Evolutionary conservation across 768 basidiomycete species (phyloP).

Genomic region (Termitomyces heimii): DNA sequence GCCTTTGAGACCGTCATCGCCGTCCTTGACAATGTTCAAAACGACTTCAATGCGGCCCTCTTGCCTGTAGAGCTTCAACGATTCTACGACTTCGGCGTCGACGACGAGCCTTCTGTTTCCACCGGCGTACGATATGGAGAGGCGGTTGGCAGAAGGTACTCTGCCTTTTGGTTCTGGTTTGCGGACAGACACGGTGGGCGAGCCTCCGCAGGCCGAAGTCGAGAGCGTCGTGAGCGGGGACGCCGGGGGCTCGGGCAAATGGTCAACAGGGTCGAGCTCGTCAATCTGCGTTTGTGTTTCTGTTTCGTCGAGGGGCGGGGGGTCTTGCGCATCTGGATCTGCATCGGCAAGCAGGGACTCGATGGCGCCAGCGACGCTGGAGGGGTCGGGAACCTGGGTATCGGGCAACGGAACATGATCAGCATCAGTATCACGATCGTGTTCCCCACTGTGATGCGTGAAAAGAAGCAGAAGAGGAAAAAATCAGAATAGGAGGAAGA

Average conservation of each 20-base stretch:
- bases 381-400: conserved; percentile 29
- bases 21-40: conserved; percentile 53
- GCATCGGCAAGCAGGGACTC: neutral
- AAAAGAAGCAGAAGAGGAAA: conserved; percentile 24
- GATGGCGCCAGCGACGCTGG: neutral
- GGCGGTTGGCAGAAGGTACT: conserved; percentile 69
- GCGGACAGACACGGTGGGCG: conserved; percentile 24
- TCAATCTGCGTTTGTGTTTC: conserved; percentile 16
- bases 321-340: too few relatives aligned
- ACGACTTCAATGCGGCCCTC: conserved; percentile 84
- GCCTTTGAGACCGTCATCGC: conserved; percentile 57
- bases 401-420: conserved; percentile 35
- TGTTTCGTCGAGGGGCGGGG: too few relatives aligned
- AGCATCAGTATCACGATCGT: conserved; percentile 16
- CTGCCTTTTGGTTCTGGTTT: conserved; percentile 34
- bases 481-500: conserved; percentile 24
- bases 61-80: conserved; percentile 71
- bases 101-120: conserved; percentile 83
- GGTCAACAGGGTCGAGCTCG: conserved; percentile 24
- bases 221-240: conserved; percentile 49
- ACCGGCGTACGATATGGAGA: conserved; percentile 95
- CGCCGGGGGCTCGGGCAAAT: conserved; percentile 53
- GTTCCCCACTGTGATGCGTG: conserved; percentile 30
- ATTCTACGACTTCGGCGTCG: conserved; percentile 82
- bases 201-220: conserved; percentile 42